These are phyloP conservation scores for Boletus eberwhitei DNA, from an alignment of 768 basidiomycete genomes.

Conservation along the genomic window DNA sequence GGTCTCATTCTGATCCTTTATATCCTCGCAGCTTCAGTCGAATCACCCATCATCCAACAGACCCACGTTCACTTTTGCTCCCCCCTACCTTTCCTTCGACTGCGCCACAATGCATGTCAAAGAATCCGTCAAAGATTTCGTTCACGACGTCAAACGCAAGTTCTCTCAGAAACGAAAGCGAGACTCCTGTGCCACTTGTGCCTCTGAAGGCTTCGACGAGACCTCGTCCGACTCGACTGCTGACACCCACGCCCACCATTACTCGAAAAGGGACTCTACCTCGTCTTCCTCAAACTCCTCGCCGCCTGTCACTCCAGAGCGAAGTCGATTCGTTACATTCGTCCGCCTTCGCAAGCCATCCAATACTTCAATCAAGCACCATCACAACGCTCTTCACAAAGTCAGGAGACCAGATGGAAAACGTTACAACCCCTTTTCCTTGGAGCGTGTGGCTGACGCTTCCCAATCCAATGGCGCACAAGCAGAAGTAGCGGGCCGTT, in stretches of 20 bases:
- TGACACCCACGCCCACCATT: conserved; percentile 3
- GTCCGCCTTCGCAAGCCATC: conserved; percentile 15
- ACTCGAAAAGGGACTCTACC: conserved; percentile 2
- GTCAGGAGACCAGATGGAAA: neutral
- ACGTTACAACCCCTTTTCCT: conserved; percentile 20
- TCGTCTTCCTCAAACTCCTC: conserved; percentile 17
- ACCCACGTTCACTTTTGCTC: conserved; percentile 1
- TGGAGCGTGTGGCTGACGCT: neutral
- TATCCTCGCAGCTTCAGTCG: neutral
- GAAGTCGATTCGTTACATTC: conserved; percentile 10
- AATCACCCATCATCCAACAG: neutral
- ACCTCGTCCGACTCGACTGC: conserved; percentile 12
- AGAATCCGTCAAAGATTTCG: conserved; percentile 26
- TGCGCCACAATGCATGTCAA: conserved; percentile 29
- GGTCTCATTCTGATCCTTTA: neutral
- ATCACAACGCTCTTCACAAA: conserved; percentile 8
- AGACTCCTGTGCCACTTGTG: conserved; percentile 11
- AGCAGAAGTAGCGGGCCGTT: neutral
- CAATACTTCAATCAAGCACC: conserved; percentile 1
- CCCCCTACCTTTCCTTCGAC: neutral
- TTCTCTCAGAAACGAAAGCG: conserved; percentile 27
- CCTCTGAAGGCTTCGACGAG: conserved; percentile 5
- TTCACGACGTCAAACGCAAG: conserved; percentile 32
- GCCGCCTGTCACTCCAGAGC: neutral
- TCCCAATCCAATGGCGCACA: neutral